Percentiles rank a stretch among this genome's conserved stretches.
Evolutionary conservation across 352 stramenopile genomes (phyloP).

Genomic region (Phytophthora megakarya): DNA sequence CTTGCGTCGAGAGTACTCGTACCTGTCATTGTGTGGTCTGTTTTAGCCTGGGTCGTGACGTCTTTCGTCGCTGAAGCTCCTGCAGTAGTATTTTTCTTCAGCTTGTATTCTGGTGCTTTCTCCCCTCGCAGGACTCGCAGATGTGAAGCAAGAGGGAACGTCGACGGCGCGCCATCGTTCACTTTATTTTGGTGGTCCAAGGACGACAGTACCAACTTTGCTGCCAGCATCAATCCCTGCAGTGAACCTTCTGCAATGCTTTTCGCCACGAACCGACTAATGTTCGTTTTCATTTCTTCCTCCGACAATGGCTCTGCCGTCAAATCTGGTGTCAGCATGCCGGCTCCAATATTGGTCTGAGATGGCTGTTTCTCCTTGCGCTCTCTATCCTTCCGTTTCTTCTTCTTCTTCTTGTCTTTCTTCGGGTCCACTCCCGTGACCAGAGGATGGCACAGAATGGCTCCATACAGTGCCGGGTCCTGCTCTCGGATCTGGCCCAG

Average conservation of each 20-base stretch:
- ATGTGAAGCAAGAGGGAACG: slow-evolving; percentile 68
- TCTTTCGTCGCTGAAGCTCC: slow-evolving; percentile 33
- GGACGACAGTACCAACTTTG: slow-evolving; percentile 70
- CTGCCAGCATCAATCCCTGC: slow-evolving; percentile 73
- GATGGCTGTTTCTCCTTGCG: slow-evolving; percentile 68
- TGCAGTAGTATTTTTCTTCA: slow-evolving; percentile 14
- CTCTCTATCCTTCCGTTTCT: slow-evolving; percentile 84
- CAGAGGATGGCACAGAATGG: slow-evolving; percentile 84
- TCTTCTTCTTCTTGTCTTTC: slow-evolving; percentile 86
- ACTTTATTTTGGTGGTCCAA: slow-evolving; percentile 35
- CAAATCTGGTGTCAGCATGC: slow-evolving; percentile 81
- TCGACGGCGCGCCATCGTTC: slow-evolving; percentile 15
- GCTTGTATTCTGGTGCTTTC: slow-evolving; percentile 54
- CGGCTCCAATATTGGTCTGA: slow-evolving; percentile 33
- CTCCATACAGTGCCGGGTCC: slow-evolving; percentile 82
- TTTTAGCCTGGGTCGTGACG: slow-evolving; percentile 37
- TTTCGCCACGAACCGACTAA: slow-evolving; percentile 75
- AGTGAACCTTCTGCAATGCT: slow-evolving; percentile 79
- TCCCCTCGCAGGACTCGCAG: slow-evolving; percentile 76
- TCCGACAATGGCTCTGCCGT: slow-evolving; percentile 50
- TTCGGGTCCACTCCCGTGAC: slow-evolving; percentile 77
- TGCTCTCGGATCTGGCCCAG: slow-evolving; percentile 77
- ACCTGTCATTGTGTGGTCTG: slow-evolving; percentile 33
- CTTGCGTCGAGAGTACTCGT: slow-evolving; percentile 22
- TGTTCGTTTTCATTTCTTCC: slow-evolving; percentile 68